phyloP scores from a whole-genome alignment of 1,284 basidiomycete genomes.

The Paramarasmius palmivorus region DNA sequence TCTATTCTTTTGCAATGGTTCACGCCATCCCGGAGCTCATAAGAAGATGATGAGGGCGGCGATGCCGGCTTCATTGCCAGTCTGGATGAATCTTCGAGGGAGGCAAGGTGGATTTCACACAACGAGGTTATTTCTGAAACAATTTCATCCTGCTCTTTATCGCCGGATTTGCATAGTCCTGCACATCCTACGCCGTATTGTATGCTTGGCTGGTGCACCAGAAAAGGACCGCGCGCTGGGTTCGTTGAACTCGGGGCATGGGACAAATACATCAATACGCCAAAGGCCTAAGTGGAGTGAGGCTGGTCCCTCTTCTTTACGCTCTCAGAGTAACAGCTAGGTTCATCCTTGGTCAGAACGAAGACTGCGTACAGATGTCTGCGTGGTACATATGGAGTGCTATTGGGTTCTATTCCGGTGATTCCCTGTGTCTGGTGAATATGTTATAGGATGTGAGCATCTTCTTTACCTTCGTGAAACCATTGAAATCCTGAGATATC shows the following conservation, averaged over 20 bases:
- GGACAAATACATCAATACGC: slow-evolving; percentile 66
- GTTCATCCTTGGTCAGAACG: slow-evolving; percentile 59
- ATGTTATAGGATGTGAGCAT: slow-evolving; percentile 60
- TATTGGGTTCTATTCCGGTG: slow-evolving; percentile 86
- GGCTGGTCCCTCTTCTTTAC: slow-evolving; percentile 19
- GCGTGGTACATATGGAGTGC: slow-evolving; percentile 85
- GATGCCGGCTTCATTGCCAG: slow-evolving; percentile 63
- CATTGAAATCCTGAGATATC: no score
- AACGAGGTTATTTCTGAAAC: slow-evolving; percentile 62
- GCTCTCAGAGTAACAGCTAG: not conserved
- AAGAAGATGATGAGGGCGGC: slow-evolving; percentile 64
- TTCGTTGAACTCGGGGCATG: slow-evolving; percentile 67
- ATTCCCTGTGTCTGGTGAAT: slow-evolving; percentile 74
- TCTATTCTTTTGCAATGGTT: slow-evolving; percentile 65
- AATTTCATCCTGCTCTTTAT: not conserved
- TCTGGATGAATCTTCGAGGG: slow-evolving; percentile 76
- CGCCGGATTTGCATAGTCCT: slow-evolving; percentile 41
- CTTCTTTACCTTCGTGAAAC: no score
- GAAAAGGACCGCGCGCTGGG: slow-evolving; percentile 70
- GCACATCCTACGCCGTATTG: slow-evolving; percentile 85
- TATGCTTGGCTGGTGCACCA: slow-evolving; percentile 71
- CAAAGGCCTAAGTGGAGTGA: slow-evolving; percentile 70
- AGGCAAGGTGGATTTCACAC: slow-evolving; percentile 81
- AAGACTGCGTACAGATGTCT: slow-evolving; percentile 89
- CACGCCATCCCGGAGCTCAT: slow-evolving; percentile 68